These are phyloP conservation scores for Geotrichum australiense DNA, from an alignment of 1,139 yeast species.

Conservation along the genomic window DNA sequence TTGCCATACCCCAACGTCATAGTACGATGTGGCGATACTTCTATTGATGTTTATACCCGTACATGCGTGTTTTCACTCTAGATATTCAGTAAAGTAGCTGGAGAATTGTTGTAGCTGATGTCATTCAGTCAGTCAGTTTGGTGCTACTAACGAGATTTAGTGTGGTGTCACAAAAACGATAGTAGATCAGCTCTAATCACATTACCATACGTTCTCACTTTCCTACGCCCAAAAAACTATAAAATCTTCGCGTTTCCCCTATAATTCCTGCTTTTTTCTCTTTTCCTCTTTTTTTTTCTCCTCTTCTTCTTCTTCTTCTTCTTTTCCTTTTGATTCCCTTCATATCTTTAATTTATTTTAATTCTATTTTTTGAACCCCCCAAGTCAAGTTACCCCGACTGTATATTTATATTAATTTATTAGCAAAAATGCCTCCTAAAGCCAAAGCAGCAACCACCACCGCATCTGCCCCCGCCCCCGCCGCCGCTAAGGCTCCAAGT, in stretches of 20 bases:
- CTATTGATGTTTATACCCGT: too few relatives aligned
- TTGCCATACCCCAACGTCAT: background rate
- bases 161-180: too few relatives aligned
- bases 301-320: slow-evolving; percentile 7
- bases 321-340: slow-evolving; percentile 4
- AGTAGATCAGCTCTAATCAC: background rate
- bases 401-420: background rate
- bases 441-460: slow-evolving; percentile 17
- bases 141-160: too few relatives aligned
- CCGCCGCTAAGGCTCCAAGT: slow-evolving; percentile 27
- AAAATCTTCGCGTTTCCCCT: slow-evolving; percentile 11
- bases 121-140: too few relatives aligned
- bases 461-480: slow-evolving; percentile 24
- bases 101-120: too few relatives aligned
- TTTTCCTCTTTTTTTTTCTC: slow-evolving; percentile 9
- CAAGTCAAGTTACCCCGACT: slow-evolving; percentile 5
- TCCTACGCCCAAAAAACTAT: background rate
- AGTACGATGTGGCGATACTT: too few relatives aligned
- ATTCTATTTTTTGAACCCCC: background rate
- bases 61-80: too few relatives aligned
- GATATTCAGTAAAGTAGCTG: too few relatives aligned
- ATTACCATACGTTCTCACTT: background rate
- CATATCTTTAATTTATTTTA: background rate
- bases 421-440: background rate
- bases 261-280: slow-evolving; percentile 11